Base-by-base conservation (phyloP, 2,329 filamentous ascomycete genomes). In the Penicillium sp. region DNA sequence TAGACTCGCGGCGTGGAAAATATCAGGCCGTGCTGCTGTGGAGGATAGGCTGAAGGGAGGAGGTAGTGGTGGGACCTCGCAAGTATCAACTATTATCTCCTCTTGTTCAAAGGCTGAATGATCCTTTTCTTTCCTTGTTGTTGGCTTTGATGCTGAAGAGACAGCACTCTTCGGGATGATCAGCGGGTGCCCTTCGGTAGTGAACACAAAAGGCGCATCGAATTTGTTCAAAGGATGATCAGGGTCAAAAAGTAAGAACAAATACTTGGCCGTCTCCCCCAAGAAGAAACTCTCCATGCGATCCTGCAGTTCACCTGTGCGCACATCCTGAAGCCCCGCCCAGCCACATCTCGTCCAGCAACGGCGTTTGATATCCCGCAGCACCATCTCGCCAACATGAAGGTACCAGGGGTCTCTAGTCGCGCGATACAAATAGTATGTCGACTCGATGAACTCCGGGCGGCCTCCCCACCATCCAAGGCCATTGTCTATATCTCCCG, bases 201-300 rank as follows among this genome's bases (percentile, higher is more conserved):
- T 94, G 70, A 99, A 97, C 14, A 99, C 93, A 70, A 88, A 95
- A 0, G 92, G 85, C 0, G 87, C 86, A 71, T 97, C 94, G 40
- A 95, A 77, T 20, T 84, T 86, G 72, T 97, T 97, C 43, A 99
- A 76, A 0, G 92, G 91, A 73, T 97, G 94, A 14, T 86, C 81
- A 4, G 86, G 82, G 62, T 96, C 90, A 71, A 95, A 97, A 2
- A 97, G 83, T 55, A 99, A 77, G 70, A 95, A 97, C 61, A 99
- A 79, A 71, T 99, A 99, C 73, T 97, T 97, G 46, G 91, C 87
- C 1, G 94, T 99, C 74, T 99, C 94, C 14, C 94, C 93, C 1
- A 99, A 81, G 67, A 97, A 97, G 79, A 97, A 99, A 70, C 93
- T 97, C 74, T 99, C 94, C 94, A 97, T 97, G 33, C 94, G 88